Evolutionary conservation across 352 stramenopile species (phyloP).

Genomic region (Phytopythium kandeliae): DNA sequence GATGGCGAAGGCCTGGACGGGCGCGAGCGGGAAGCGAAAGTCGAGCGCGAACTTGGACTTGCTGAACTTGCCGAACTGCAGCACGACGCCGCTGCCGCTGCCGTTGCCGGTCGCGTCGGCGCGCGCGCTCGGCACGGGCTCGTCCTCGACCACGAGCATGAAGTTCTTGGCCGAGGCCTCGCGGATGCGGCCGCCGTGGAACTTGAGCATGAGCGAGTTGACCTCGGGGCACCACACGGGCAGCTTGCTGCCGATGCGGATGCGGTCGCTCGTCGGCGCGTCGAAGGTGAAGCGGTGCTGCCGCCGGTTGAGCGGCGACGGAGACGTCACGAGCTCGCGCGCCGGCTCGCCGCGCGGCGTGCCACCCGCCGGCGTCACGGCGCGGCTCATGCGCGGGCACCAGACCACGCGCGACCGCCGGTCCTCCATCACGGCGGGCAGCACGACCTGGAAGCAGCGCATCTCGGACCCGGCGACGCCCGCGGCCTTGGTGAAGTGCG

Average conservation of each 20-base stretch:
- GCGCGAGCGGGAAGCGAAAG: slow-evolving; percentile 80
- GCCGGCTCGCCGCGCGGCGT: slow-evolving; percentile 51
- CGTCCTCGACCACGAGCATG: slow-evolving; percentile 79
- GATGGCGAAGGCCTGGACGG: slow-evolving; percentile 84
- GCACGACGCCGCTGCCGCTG: slow-evolving; percentile 45
- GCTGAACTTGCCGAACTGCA: slow-evolving; percentile 88
- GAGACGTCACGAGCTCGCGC: slow-evolving; percentile 58
- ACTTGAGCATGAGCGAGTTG: slow-evolving; percentile 87
- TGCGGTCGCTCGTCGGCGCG: slow-evolving; percentile 54
- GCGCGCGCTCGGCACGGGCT: slow-evolving; percentile 21
- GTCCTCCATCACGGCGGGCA: slow-evolving; percentile 81
- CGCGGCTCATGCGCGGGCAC: slow-evolving; percentile 70
- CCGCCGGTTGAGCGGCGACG: slow-evolving; percentile 57
- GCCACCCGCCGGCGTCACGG: slow-evolving; percentile 48
- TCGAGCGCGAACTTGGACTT: slow-evolving; percentile 86
- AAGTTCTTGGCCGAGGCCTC: slow-evolving; percentile 90
- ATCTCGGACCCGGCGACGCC: slow-evolving; percentile 74
- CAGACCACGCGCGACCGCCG: slow-evolving; percentile 74
- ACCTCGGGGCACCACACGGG: slow-evolving; percentile 85
- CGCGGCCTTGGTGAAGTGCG: slow-evolving; percentile 77
- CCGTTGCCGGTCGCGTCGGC: slow-evolving; percentile 9
- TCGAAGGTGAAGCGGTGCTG: slow-evolving; percentile 79
- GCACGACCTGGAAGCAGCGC: slow-evolving; percentile 73
- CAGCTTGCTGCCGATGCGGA: slow-evolving; percentile 81
- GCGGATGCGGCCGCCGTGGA: slow-evolving; percentile 79